Evolutionary conservation across 257 asterid species (phyloP), one percentile per base, ranked within the genome.

Genomic region (Eucommia ulmoides): DNA sequence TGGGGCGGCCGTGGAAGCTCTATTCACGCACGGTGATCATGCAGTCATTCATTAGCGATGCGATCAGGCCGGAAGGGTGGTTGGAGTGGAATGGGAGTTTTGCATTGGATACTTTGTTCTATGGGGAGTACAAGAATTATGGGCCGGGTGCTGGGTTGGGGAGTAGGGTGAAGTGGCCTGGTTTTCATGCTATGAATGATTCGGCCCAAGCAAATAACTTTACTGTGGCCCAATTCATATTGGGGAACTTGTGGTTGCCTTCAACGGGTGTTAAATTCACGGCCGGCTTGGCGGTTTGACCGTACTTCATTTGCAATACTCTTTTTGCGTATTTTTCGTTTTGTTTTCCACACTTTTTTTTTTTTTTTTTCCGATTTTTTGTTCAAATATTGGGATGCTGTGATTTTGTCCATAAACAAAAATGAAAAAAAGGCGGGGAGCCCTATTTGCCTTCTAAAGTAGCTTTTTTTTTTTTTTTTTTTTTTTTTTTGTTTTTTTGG

Each of bases 231-330:
- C 72, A 69, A 24, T 69, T 80, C 55, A 58, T 80, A 46, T 8
- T 62, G 17, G 91, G 91, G 1, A 62, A 77, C 26, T 48, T 68
- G 1, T 80, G 91, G 91, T 19, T 77, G 64, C 81, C 85, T 16
- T 68, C 70, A n/a, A 79, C 88, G 0, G 88, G 88, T 38, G 69
- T 79, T 0, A 71, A 68, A 25, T 79, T 65, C 56, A 60, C 77
- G 2, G 68, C 77, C n/a, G 81, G 78, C 14, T 51, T 73, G 44
- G 46, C 62, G 2, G 61, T 61, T 45, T 75, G 51, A 74, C n/a
- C n/a, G n/a, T n/a, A n/a, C n/a, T n/a, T n/a, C n/a, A n/a, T n/a
- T n/a, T n/a, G n/a, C n/a, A n/a, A n/a, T n/a, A n/a, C n/a, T n/a
- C n/a, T n/a, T n/a, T n/a, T n/a, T n/a, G n/a, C n/a, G n/a, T n/a